Conservation (phyloP, 345 rosid genomes). For the Rhizophora apiculata region DNA sequence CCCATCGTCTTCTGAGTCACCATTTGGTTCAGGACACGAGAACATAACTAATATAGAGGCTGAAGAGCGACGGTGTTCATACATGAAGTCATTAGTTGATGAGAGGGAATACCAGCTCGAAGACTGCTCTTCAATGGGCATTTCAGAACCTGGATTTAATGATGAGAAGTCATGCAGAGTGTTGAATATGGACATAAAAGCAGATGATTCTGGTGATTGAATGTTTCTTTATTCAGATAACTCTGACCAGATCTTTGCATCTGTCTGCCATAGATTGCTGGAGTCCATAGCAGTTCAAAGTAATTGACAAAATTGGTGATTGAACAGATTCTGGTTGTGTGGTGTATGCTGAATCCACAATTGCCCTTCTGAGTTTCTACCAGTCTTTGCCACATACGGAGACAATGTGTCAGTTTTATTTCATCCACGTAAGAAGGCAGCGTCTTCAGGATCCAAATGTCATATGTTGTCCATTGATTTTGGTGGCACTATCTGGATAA, state of each 20-base stretch:
- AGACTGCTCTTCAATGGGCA: conserved; percentile 43
- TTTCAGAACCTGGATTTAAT: conserved; percentile 39
- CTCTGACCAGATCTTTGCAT: background rate
- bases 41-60: conserved; percentile 41
- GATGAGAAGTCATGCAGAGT: conserved; percentile 47
- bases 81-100: conserved; percentile 59
- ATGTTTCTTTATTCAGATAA: background rate
- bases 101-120: conserved; percentile 55
- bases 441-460: background rate
- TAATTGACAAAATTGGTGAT: background rate
- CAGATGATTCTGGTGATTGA: conserved; percentile 26
- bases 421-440: too few species aligned
- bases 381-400: background rate
- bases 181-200: conserved; percentile 45
- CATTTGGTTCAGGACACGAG: conserved; percentile 52
- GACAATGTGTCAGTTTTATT: too few species aligned
- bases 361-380: too few species aligned
- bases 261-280: background rate
- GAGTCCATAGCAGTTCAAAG: background rate
- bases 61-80: conserved; percentile 58
- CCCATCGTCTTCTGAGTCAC: conserved; percentile 38
- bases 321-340: background rate
- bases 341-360: background rate
- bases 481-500: conserved; percentile 1
- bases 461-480: background rate